Percentiles rank a stretch among this genome's conserved stretches.
Evolutionary conservation across 2,329 filamentous ascomycete genomes (phyloP).

Genomic region (Botryosphaeria agaves): DNA sequence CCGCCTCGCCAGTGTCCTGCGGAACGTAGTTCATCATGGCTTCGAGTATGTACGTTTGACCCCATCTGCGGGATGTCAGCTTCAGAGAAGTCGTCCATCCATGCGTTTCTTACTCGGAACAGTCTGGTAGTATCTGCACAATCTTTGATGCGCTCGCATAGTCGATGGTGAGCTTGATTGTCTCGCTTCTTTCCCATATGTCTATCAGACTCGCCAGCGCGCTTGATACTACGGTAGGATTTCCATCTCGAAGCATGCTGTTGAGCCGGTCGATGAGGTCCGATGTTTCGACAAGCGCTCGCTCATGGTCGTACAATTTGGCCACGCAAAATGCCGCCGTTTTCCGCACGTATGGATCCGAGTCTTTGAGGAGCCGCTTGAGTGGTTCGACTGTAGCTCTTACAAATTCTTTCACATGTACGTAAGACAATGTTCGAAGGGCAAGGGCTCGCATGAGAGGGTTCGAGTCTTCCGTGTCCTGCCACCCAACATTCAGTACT

Average conservation of each 20-base stretch:
- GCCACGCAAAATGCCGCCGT: conserved; percentile 93
- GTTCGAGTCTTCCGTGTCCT: conserved; percentile 90
- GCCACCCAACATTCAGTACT: conserved; percentile 1
- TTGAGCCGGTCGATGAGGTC: conserved; percentile 89
- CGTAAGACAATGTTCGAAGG: conserved; percentile 88
- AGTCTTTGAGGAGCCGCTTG: conserved; percentile 66
- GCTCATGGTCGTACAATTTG: conserved; percentile 95
- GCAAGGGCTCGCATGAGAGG: conserved; percentile 84
- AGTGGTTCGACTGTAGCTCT: conserved; percentile 75
- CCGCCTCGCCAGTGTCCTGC: conserved; percentile 74
- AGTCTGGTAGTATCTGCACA: conserved; percentile 88
- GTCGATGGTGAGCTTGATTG: conserved; percentile 95
- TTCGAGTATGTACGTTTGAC: conserved; percentile 95
- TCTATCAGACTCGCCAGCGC: conserved; percentile 84
- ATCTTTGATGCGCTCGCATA: conserved; percentile 97
- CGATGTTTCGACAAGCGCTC: conserved; percentile 71
- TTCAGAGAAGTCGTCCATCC: too few relatives aligned
- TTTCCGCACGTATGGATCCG: conserved; percentile 92
- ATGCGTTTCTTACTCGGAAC: conserved; percentile 60
- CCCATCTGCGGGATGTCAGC: conserved; percentile 50
- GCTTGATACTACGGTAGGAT: conserved; percentile 92
- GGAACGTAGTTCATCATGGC: conserved; percentile 96
- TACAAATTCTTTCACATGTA: conserved; percentile 91
- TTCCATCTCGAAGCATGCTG: conserved; percentile 78
- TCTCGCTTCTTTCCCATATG: conserved; percentile 95